Conservation (phyloP, 2,329 filamentous ascomycete species). For the Hypoxylon sp. region DNA sequence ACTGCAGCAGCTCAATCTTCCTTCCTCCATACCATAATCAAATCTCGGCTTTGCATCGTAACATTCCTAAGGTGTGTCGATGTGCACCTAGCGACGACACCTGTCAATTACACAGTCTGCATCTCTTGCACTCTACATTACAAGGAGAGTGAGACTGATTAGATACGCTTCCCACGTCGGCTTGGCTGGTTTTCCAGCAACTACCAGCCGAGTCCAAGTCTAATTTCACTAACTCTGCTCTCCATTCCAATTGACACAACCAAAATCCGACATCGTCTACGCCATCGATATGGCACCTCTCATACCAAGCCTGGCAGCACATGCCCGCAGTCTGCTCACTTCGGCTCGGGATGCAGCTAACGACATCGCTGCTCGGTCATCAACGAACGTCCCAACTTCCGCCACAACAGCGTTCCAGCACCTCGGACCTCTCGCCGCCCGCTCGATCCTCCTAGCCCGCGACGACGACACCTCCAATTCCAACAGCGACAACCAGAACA, state of each 20-base stretch:
- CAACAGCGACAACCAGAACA: slow-evolving; percentile 30
- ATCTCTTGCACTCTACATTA: slow-evolving; percentile 20
- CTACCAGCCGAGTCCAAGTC: slow-evolving; percentile 46
- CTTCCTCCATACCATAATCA: slow-evolving; percentile 10
- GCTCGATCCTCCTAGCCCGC: slow-evolving; percentile 60
- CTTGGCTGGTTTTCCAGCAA: slow-evolving; percentile 51
- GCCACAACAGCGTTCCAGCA: slow-evolving; percentile 49
- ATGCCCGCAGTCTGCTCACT: slow-evolving; percentile 51
- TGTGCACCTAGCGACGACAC: slow-evolving; percentile 24
- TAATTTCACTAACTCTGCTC: slow-evolving; percentile 9
- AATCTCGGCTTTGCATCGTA: slow-evolving; percentile 26
- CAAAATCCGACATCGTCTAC: neutral
- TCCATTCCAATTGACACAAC: slow-evolving; percentile 31
- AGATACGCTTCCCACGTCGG: slow-evolving; percentile 30
- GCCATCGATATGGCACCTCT: slow-evolving; percentile 52
- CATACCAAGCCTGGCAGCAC: slow-evolving; percentile 51
- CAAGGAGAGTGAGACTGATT: slow-evolving; percentile 33
- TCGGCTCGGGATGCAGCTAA: slow-evolving; percentile 43
- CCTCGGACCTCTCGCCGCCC: slow-evolving; percentile 62
- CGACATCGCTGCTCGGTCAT: slow-evolving; percentile 52
- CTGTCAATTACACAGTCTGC: slow-evolving; percentile 13
- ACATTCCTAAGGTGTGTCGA: slow-evolving; percentile 33
- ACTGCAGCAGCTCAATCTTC: slow-evolving; percentile 19
- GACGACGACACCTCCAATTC: slow-evolving; percentile 48
- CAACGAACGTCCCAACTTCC: slow-evolving; percentile 44